Conservation (phyloP, 2,329 filamentous ascomycete species). For the Hypoxylon sp. region DNA sequence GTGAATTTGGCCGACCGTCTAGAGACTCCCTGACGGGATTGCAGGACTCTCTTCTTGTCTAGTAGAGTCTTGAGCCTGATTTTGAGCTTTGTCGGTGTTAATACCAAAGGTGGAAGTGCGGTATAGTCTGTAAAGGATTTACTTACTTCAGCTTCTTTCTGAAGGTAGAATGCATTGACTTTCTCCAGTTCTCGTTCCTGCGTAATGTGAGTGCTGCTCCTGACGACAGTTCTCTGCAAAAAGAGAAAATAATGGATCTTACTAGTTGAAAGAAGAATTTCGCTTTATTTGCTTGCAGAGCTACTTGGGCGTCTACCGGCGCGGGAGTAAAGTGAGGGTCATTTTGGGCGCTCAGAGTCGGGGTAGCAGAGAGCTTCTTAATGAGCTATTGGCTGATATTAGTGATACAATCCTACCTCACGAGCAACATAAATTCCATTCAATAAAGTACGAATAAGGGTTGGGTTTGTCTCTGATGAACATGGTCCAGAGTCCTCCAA, state of each 20-base stretch:
- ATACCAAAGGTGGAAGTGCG: not conserved
- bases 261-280: slow-evolving; percentile 99
- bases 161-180: slow-evolving; percentile 96
- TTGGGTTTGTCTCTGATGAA: slow-evolving; percentile 8
- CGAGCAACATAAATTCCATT: slow-evolving; percentile 29
- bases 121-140: not conserved
- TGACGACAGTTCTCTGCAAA: slow-evolving; percentile 9
- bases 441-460: slow-evolving; percentile 23
- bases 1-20: slow-evolving; percentile 94
- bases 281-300: slow-evolving; percentile 95
- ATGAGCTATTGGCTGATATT: slow-evolving; percentile 78
- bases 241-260: slow-evolving; percentile 54
- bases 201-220: slow-evolving; percentile 55
- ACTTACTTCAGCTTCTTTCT: slow-evolving; percentile 95
- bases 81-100: slow-evolving; percentile 75
- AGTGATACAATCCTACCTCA: slow-evolving; percentile 49
- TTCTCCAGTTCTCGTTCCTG: slow-evolving; percentile 98
- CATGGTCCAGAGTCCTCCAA: slow-evolving; percentile 27
- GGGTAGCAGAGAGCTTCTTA: slow-evolving; percentile 95
- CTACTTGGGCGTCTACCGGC: slow-evolving; percentile 81
- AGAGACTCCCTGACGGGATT: slow-evolving; percentile 83
- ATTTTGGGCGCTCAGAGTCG: slow-evolving; percentile 82
- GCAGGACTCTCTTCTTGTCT: slow-evolving; percentile 93
- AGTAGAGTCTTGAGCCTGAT: slow-evolving; percentile 90
- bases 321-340: slow-evolving; percentile 64